These are phyloP conservation scores for Diospyros lotus DNA, from an alignment of 148 eudicot species.

Conservation along the genomic window DNA sequence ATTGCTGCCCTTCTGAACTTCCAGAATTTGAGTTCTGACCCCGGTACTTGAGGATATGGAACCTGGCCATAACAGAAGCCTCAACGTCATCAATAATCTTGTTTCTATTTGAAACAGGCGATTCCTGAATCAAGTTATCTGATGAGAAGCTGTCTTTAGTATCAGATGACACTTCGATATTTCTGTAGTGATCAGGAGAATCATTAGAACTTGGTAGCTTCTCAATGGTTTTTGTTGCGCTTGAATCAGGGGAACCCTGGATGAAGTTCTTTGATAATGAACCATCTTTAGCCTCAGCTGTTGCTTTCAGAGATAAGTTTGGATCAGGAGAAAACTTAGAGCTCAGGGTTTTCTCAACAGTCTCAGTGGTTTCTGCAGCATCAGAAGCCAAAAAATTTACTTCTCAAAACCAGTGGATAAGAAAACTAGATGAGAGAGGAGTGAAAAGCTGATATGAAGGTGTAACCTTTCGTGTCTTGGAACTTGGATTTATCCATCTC, in stretches of 20 bases:
- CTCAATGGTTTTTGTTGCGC: constrained; percentile 25
- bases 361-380: constrained; percentile 25
- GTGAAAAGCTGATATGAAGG: background rate
- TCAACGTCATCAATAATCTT: constrained; percentile 36
- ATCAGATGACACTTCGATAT: constrained; percentile 10
- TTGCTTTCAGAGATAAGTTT: constrained; percentile 4
- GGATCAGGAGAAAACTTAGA: constrained; percentile 22
- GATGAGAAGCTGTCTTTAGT: constrained; percentile 23
- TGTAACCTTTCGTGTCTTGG: constrained; percentile 35
- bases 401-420: background rate
- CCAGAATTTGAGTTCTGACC: constrained; percentile 23
- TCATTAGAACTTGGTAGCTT: constrained; percentile 13
- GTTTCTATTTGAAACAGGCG: constrained; percentile 23
- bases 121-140: constrained; percentile 12
- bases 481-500: constrained; percentile 44
- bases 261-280: constrained; percentile 7
- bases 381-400: background rate
- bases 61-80: constrained; percentile 64
- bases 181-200: constrained; percentile 20
- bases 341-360: constrained; percentile 16
- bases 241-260: constrained; percentile 21
- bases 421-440: background rate
- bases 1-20: constrained; percentile 12
- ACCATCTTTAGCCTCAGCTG: constrained; percentile 24
- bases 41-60: constrained; percentile 50